phyloP scores from a whole-genome alignment of 2,329 filamentous ascomycete genomes.

The Grosmannia serpens region DNA sequence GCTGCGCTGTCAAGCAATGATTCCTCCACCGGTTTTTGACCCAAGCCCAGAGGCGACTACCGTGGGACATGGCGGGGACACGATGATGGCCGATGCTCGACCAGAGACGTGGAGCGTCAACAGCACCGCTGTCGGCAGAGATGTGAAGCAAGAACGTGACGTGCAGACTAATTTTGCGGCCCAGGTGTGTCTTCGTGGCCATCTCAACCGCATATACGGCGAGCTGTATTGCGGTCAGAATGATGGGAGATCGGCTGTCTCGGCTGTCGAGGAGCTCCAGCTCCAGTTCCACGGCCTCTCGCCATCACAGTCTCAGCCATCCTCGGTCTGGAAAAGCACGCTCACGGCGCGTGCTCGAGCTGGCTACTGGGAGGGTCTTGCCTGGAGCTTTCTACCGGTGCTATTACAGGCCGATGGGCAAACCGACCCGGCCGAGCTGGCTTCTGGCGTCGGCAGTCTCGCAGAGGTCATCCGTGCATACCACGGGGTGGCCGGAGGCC shows the following conservation, averaged over 20 bases:
- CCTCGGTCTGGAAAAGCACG: background rate
- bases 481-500: constrained; percentile 5
- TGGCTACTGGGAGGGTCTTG: constrained; percentile 9
- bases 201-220: constrained; percentile 8
- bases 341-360: constrained; percentile 5
- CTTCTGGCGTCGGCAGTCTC: constrained; percentile 4
- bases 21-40: constrained; percentile 6
- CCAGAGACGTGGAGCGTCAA: background rate
- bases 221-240: background rate
- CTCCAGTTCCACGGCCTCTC: constrained; percentile 2
- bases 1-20: constrained; percentile 5
- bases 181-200: constrained; percentile 4
- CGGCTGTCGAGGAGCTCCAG: constrained; percentile 1
- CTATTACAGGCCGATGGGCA: constrained; percentile 1
- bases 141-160: background rate
- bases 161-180: constrained; percentile 3
- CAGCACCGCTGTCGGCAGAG: background rate
- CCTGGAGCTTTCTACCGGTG: constrained; percentile 1
- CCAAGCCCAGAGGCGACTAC: no score
- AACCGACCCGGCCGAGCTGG: background rate
- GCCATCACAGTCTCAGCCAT: background rate
- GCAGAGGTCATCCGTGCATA: constrained; percentile 8
- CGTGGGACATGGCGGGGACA: background rate
- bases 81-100: background rate
- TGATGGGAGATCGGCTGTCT: background rate